Percentiles rank a stretch among this genome's conserved stretches.
phyloP scores from a whole-genome alignment of 2,329 filamentous ascomycete species.

The Microdochium bolleyi region DNA sequence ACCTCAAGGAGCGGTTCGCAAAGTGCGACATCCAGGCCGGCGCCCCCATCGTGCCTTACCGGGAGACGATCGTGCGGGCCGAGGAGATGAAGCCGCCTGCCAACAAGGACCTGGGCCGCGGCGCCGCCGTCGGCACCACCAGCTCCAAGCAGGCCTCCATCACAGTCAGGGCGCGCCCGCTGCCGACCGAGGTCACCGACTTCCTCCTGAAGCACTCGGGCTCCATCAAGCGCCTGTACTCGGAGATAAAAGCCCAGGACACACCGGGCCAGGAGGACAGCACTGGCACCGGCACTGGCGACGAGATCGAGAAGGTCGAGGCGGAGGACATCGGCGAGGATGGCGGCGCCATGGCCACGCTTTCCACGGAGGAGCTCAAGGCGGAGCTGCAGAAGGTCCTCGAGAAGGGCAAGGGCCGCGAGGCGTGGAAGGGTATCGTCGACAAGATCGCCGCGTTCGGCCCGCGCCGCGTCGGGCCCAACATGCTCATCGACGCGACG shows the following conservation, averaged over 20 bases:
- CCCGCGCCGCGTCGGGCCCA: conserved; percentile 76
- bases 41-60: conserved; percentile 89
- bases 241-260: conserved; percentile 52
- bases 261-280: conserved; percentile 19
- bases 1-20: conserved; percentile 86
- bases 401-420: conserved; percentile 62
- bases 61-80: conserved; percentile 81
- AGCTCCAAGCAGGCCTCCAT: conserved; percentile 82
- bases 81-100: conserved; percentile 88
- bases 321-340: conserved; percentile 51
- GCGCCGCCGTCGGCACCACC: conserved; percentile 66
- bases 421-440: conserved; percentile 69
- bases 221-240: conserved; percentile 72
- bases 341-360: conserved; percentile 40
- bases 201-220: conserved; percentile 76
- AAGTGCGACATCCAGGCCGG: conserved; percentile 92
- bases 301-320: conserved; percentile 30
- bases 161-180: conserved; percentile 66
- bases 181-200: conserved; percentile 71
- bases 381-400: conserved; percentile 62
- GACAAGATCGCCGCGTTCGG: conserved; percentile 87
- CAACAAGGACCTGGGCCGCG: conserved; percentile 79
- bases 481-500: conserved; percentile 81
- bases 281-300: conserved; percentile 11
- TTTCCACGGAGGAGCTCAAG: conserved; percentile 72